Conservation (phyloP, 2,329 filamentous ascomycete genomes). For the Colletotrichum paranaense region DNA sequence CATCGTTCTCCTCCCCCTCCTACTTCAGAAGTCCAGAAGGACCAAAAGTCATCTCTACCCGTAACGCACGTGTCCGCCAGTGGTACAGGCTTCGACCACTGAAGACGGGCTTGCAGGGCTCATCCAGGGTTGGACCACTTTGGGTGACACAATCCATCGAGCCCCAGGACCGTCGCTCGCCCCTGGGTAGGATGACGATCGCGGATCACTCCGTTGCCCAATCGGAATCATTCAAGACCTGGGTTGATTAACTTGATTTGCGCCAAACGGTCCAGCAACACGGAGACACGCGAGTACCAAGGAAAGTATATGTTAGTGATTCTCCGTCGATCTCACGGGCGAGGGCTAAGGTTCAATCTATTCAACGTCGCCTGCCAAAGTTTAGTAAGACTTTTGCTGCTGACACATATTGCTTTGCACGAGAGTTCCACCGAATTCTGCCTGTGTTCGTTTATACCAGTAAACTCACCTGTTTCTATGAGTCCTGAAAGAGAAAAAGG, state of each 20-base stretch:
- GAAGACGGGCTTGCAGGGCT: background rate
- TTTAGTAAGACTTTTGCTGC: background rate
- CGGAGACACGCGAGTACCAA: background rate
- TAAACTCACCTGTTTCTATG: background rate
- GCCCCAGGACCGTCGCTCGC: background rate
- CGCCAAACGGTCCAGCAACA: background rate
- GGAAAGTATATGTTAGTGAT: background rate
- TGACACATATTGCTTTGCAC: background rate
- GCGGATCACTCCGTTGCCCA: background rate
- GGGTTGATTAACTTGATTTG: background rate
- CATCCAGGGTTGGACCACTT: slow-evolving; percentile 10
- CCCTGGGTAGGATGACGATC: slow-evolving; percentile 16
- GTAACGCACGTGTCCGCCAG: slow-evolving; percentile 26
- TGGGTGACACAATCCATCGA: slow-evolving; percentile 30
- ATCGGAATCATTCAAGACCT: slow-evolving; percentile 30
- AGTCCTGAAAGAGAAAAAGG: background rate
- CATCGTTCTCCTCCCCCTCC: background rate
- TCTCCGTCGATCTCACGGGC: slow-evolving; percentile 8
- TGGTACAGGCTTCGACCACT: background rate
- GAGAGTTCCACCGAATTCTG: background rate
- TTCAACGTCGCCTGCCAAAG: background rate
- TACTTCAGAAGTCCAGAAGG: background rate
- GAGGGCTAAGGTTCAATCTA: slow-evolving; percentile 10
- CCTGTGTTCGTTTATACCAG: background rate
- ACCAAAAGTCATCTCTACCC: slow-evolving; percentile 10